Conservation (phyloP, 371 early-diverging fungal species). For the Mortierella sp. region DNA sequence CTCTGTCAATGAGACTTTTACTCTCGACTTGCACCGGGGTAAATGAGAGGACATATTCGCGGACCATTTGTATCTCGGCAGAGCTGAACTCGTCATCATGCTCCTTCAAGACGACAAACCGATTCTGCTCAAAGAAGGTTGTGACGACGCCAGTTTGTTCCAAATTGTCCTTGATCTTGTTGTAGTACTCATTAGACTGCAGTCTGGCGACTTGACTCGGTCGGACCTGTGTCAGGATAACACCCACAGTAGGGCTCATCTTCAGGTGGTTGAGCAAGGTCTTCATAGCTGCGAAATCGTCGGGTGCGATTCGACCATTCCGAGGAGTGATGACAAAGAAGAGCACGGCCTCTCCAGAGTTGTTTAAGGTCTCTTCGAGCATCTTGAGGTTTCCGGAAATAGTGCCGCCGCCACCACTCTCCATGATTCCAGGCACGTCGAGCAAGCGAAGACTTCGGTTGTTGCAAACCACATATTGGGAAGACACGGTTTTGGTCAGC, state of each 20-base stretch:
- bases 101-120: neutral
- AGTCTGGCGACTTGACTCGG: neutral
- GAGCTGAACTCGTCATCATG: neutral
- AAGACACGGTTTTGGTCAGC: too few species aligned
- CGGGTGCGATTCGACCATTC: neutral
- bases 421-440: neutral
- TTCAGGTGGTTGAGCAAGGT: neutral
- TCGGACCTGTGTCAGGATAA: neutral
- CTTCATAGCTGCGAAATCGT: neutral
- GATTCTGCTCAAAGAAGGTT: neutral
- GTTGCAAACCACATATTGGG: neutral
- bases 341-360: neutral
- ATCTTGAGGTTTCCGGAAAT: neutral
- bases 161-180: neutral
- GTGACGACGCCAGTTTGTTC: neutral
- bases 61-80: neutral
- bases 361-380: neutral
- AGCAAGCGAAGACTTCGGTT: neutral
- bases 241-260: neutral
- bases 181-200: neutral
- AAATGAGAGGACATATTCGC: neutral
- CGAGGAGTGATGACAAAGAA: conserved; percentile 5
- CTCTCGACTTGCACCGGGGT: neutral
- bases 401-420: neutral
- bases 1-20: neutral